These are phyloP conservation scores for Mastigamoeba balamuthi DNA, from an alignment of 78 protist genomes.

Conservation along the genomic window DNA sequence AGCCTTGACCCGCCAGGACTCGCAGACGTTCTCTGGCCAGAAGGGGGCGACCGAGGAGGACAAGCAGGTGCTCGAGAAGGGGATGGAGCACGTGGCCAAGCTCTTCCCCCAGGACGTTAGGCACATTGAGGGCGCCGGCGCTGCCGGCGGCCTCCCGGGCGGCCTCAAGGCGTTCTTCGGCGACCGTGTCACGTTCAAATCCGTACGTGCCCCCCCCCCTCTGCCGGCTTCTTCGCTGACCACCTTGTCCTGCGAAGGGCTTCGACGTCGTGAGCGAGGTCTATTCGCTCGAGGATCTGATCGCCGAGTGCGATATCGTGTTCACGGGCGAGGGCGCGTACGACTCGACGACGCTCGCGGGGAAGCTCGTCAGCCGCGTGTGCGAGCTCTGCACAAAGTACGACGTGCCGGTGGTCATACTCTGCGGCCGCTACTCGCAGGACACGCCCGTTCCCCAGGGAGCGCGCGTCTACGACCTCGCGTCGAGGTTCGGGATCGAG, in stretches of 20 bases:
- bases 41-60: slow-evolving; percentile 41
- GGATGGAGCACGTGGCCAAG: slow-evolving; percentile 19
- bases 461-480: neutral
- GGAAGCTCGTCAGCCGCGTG: slow-evolving; percentile 12
- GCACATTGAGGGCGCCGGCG: slow-evolving; percentile 27
- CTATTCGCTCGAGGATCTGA: too few relatives aligned
- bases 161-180: slow-evolving; percentile 5
- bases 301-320: neutral
- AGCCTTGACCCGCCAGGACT: too few relatives aligned
- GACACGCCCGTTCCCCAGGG: neutral
- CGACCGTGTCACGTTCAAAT: too few relatives aligned
- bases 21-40: slow-evolving; percentile 35
- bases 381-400: neutral
- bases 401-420: neutral
- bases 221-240: too few relatives aligned
- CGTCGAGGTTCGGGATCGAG: neutral
- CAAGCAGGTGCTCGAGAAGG: slow-evolving; percentile 9
- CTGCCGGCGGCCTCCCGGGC: slow-evolving; percentile 57
- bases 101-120: slow-evolving; percentile 14
- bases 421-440: slow-evolving; percentile 26
- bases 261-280: too few relatives aligned
- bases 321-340: slow-evolving; percentile 43
- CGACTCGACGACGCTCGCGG: slow-evolving; percentile 8
- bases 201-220: too few relatives aligned
- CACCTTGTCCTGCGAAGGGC: too few relatives aligned